Base-by-base conservation (phyloP, 768 basidiomycete species). In the Candolleomyces aberdarensis region DNA sequence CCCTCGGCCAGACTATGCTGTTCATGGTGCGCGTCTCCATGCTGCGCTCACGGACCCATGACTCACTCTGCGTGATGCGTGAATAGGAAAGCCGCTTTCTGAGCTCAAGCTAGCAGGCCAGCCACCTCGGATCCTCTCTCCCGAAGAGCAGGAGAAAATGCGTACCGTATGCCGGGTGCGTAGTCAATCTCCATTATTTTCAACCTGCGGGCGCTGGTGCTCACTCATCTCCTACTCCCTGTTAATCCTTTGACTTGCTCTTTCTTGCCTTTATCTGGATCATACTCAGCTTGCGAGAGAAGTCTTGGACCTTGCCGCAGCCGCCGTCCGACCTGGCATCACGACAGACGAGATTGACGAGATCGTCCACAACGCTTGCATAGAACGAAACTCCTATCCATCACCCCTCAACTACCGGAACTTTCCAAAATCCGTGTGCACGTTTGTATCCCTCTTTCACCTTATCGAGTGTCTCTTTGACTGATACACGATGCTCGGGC, bases 341-440 rank as follows among this genome's bases (percentile, higher is more conserved):
- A 97, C 96, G 11, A 98, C 97, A 1, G 95, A 98, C 70, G 93
- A 95, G 70, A 82, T 99, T 29, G 97, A 99, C 74, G 86, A 85
- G 60, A 87, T 98, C 64, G 94, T 96, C 14, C 97, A 99, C 75
- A 85, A 92, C 64, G 97, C 91, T 17, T 90, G 82, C 64, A 88
- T 98, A 64, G 89, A 96, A 75, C 82, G 96, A 56, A 87, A 93
- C 65, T 85, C 92, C 22, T 99, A 99, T 75, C 97, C 97, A 1
- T 95, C 92, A 29, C 92, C 97, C 48, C 78, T 98, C 62, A 93
- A 93, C 69, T 99, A 99, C 75, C 84, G 88, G 56, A 80, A 83
- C 40, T 98, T 88, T 70, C 96, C 97, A 13, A 98, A 98, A 80
- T 98, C 95, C 32, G 85, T 96, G 41, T 99, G 97, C 90, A 95